Base-by-base conservation (phyloP, 164 flowering plant genomes). In the Berberis thunbergii region DNA sequence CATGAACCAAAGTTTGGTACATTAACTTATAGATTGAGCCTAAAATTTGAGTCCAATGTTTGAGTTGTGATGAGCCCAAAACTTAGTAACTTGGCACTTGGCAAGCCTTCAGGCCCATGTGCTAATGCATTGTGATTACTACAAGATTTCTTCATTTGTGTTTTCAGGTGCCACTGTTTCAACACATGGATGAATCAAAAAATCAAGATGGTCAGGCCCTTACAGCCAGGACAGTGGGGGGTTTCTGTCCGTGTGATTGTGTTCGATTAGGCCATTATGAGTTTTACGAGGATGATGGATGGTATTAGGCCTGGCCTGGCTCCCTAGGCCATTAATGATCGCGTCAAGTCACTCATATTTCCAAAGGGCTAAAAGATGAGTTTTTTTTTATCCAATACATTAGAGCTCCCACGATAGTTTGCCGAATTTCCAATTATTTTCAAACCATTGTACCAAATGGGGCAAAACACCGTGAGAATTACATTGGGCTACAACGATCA, bases 361-460 rank as follows among this genome's bases (percentile, higher is more conserved):
- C 85, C 97, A 6, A 88, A 87, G 74, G 98, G 97, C 62, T 97
- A 94, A 77, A 82, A 79, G 3, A 97, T 93, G 61, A 85, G 89
- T 74, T 40, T 6, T 1, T n/a, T 7, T 26, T 39, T n/a, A 11
- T 9, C 3, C 0, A 1, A 2, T 9, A 50, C 8, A 3, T 50
- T 50, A 4, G 11, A 50, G 3, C 12, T 50, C 0, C 11, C 3
- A 4, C 7, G 13, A 26, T 26, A 26, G 26, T 26, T 56, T 3
- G 26, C 3, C 2, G 40, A 8, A 26, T 56, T 13, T 1, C 26
- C 26, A 26, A 26, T 26, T 26, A 26, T 26, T 26, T 26, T 38
- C 43, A 40, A 56, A 7, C 9, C 40, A 38, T 1, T 1, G 7
- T 3, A 57, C 2, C 26, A 26, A 26, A 26, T 26, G 26, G 26